Evolutionary conservation across 345 rosid genomes (phyloP).

Genomic region (Theobroma cacao): DNA sequence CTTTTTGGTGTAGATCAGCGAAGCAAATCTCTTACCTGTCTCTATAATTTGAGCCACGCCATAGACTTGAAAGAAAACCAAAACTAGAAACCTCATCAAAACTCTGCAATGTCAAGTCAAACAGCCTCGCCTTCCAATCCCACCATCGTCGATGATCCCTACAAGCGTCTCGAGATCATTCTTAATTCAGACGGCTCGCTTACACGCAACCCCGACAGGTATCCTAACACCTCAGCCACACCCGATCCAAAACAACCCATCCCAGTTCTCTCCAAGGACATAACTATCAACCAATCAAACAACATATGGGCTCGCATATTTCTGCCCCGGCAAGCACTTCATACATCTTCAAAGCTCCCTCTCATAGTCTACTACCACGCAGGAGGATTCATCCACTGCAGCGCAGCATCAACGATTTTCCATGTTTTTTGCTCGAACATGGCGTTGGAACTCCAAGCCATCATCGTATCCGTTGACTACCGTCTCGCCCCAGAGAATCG

Average conservation of each 20-base stretch:
- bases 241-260: conserved; percentile 15
- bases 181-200: conserved; percentile 34
- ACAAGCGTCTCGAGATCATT: conserved; percentile 24
- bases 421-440: conserved; percentile 40
- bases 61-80: too few relatives aligned
- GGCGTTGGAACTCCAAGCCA: conserved; percentile 27
- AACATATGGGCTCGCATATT: conserved; percentile 28
- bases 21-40: background rate
- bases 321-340: conserved; percentile 20
- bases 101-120: conserved; percentile 1
- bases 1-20: background rate
- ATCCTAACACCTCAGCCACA: conserved; percentile 17
- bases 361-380: conserved; percentile 58
- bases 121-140: background rate
- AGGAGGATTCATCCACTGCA: conserved; percentile 52
- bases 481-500: conserved; percentile 71
- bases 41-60: background rate
- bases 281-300: conserved; percentile 29
- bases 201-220: conserved; percentile 24
- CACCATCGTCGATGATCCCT: conserved; percentile 26
- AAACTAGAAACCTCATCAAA: background rate
- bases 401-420: conserved; percentile 11
- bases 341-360: conserved; percentile 39
- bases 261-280: conserved; percentile 33
- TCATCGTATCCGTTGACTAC: conserved; percentile 49